Conservation (phyloP, 805 yeast species). For the Jamesozyma piceae region DNA sequence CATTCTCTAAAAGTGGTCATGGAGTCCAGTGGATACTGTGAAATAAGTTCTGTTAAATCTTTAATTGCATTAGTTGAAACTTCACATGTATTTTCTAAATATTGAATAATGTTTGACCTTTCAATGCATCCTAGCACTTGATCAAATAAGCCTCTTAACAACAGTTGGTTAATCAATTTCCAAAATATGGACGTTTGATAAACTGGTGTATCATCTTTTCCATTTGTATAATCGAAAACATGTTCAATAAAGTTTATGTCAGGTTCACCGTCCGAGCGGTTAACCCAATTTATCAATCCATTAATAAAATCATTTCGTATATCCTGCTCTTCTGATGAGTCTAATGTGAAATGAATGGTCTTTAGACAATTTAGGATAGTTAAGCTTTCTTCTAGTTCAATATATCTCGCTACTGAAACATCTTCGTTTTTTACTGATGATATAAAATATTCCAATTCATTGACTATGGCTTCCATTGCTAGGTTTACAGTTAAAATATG, state of each 20-base stretch:
- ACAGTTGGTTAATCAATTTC: conserved; percentile 48
- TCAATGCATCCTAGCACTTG: conserved; percentile 38
- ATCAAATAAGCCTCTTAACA: conserved; percentile 51
- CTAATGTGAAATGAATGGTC: conserved; percentile 34
- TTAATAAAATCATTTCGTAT: conserved; percentile 33
- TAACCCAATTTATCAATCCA: conserved; percentile 51
- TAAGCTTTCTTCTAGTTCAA: conserved; percentile 38
- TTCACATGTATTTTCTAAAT: conserved; percentile 16
- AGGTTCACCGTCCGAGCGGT: conserved; percentile 61
- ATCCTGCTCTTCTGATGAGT: conserved; percentile 28
- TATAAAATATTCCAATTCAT: conserved; percentile 30
- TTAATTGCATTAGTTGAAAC: conserved; percentile 23
- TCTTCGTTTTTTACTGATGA: conserved; percentile 28
- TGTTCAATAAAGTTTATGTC: conserved; percentile 40
- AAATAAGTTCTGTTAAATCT: conserved; percentile 29
- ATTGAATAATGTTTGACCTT: conserved; percentile 15
- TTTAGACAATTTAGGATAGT: conserved; percentile 50
- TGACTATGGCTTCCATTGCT: conserved; percentile 28
- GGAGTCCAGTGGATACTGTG: conserved; percentile 31
- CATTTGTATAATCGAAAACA: conserved; percentile 26
- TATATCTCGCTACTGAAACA: conserved; percentile 20
- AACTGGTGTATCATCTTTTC: conserved; percentile 34
- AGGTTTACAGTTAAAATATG: conserved; percentile 33
- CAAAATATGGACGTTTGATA: conserved; percentile 42
- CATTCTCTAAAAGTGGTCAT: conserved; percentile 31